phyloP scores from a whole-genome alignment of 345 rosid genomes.

The Salix exigua region DNA sequence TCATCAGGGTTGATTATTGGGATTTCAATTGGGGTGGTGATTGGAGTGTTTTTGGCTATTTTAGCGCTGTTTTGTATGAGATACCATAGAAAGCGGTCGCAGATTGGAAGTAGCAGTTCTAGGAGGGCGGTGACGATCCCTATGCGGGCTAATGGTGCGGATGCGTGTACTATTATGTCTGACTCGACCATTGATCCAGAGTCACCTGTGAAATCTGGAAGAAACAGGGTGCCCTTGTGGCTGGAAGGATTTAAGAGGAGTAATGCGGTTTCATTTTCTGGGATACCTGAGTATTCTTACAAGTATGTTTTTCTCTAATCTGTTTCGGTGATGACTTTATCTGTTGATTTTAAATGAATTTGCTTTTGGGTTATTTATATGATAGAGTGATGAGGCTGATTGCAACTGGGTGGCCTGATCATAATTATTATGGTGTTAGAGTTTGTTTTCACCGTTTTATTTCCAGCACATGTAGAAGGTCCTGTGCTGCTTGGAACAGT shows the following conservation, averaged over 20 bases:
- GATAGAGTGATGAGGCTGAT: neutral
- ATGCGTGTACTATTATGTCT: conserved; percentile 64
- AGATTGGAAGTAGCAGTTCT: conserved; percentile 86
- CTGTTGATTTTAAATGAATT: neutral
- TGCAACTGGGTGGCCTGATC: neutral
- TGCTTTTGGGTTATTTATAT: neutral
- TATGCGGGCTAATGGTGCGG: conserved; percentile 72
- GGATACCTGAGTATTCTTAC: conserved; percentile 89
- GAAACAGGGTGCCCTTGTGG: conserved; percentile 64
- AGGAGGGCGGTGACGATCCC: conserved; percentile 72
- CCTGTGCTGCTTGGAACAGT: neutral
- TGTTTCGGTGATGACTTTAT: neutral
- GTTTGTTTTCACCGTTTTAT: neutral
- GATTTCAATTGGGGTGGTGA: conserved; percentile 85
- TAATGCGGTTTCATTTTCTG: conserved; percentile 62
- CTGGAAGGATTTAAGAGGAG: conserved; percentile 71
- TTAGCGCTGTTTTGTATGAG: conserved; percentile 51
- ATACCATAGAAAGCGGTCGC: conserved; percentile 74
- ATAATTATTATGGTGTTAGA: neutral
- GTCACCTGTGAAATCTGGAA: conserved; percentile 73
- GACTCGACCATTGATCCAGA: conserved; percentile 84
- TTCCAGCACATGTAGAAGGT: neutral
- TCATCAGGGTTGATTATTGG: conserved; percentile 85
- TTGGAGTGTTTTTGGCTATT: conserved; percentile 78
- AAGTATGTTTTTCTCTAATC: conserved; percentile 48